Evolutionary conservation across 306 rosid species (phyloP).

Genomic region (Erythrophleum fordii): DNA sequence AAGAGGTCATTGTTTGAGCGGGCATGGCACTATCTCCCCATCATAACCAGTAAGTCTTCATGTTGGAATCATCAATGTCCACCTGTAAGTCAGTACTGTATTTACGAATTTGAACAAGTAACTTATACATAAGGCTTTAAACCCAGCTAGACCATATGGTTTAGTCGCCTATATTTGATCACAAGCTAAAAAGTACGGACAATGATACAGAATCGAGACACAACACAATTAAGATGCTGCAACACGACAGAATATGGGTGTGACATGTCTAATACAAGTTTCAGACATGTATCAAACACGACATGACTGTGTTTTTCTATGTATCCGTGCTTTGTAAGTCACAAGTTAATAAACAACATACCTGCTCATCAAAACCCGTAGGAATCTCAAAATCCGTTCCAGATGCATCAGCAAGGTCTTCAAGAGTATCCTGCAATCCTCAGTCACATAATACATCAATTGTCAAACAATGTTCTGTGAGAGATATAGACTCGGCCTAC

Average conservation of each 20-base stretch:
- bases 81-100: slow-evolving; percentile 46
- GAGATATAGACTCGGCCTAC: neutral
- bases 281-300: neutral
- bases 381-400: slow-evolving; percentile 74
- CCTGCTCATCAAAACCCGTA: slow-evolving; percentile 69
- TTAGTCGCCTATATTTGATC: neutral
- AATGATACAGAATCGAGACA: no score
- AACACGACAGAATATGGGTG: neutral
- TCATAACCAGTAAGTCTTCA: slow-evolving; percentile 66
- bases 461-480: slow-evolving; percentile 1
- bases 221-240: neutral
- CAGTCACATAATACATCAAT: slow-evolving; percentile 18
- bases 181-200: neutral
- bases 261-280: no score
- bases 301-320: neutral
- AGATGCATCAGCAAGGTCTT: slow-evolving; percentile 64
- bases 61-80: slow-evolving; percentile 57
- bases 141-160: slow-evolving; percentile 5
- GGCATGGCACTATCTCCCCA: slow-evolving; percentile 20
- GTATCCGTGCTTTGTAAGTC: neutral
- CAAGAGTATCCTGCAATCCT: slow-evolving; percentile 60
- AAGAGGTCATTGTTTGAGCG: slow-evolving; percentile 1
- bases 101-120: slow-evolving; percentile 26
- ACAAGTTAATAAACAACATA: slow-evolving; percentile 39
- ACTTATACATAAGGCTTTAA: slow-evolving; percentile 18